Evolutionary conservation across 495 filamentous ascomycete species (phyloP).

Genomic region (Emericellopsis terricola): DNA sequence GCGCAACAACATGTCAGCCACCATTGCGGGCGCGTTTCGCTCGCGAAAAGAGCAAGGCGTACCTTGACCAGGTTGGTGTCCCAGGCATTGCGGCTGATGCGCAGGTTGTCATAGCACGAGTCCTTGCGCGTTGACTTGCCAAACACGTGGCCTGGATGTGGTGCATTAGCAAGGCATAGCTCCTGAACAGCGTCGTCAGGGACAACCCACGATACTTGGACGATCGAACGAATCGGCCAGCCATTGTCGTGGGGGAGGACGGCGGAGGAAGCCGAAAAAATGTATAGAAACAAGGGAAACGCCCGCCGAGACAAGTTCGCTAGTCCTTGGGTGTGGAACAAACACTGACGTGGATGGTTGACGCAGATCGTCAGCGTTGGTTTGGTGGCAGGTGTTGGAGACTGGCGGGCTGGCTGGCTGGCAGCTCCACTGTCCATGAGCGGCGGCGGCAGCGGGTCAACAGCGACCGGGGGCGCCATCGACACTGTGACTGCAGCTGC

Average conservation of each 20-base stretch:
- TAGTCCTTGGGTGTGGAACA: no score
- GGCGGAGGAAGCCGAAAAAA: neutral
- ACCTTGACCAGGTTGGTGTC: constrained; percentile 97
- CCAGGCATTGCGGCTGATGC: constrained; percentile 93
- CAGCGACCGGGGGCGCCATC: no score
- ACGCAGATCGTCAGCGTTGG: no score
- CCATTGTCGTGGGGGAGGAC: constrained; percentile 41
- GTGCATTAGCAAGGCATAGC: no score
- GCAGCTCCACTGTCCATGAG: no score
- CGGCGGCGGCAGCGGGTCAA: no score
- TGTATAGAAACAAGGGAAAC: neutral
- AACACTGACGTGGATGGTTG: no score
- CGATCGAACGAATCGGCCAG: constrained; percentile 91
- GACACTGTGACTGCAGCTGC: no score
- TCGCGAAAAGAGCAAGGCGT: constrained; percentile 7
- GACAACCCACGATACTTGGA: constrained; percentile 86
- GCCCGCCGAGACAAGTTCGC: neutral
- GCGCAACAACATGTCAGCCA: constrained; percentile 9
- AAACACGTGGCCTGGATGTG: constrained; percentile 98
- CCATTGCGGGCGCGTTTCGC: neutral
- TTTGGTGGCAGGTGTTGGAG: neutral
- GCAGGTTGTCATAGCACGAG: constrained; percentile 87
- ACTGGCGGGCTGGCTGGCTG: neutral
- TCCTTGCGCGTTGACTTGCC: constrained; percentile 86
- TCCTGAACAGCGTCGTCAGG: neutral